Conservation (phyloP, 177 flowering plant species). For the Vitis hybrid region DNA sequence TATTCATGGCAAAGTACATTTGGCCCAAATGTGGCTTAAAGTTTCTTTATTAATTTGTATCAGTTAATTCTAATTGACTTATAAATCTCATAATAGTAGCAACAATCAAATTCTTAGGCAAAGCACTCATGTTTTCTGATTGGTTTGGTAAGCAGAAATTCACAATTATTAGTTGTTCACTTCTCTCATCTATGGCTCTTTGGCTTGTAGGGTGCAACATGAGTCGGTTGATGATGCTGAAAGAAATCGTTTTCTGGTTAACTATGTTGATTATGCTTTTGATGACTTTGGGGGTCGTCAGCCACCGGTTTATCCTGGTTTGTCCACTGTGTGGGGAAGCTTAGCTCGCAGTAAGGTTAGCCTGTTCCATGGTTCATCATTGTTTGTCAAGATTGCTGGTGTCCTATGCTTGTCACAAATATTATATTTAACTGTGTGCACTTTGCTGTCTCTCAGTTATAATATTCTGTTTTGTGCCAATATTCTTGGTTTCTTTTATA, state of each 20-base stretch:
- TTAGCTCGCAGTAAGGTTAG: constrained; percentile 97
- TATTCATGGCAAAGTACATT: too few species aligned
- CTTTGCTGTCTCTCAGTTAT: not conserved
- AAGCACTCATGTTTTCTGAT: too few species aligned
- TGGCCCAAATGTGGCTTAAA: too few species aligned
- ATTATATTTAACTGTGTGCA: not conserved
- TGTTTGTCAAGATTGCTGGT: not conserved
- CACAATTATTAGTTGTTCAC: too few species aligned
- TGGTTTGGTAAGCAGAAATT: too few species aligned
- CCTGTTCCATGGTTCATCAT: not conserved
- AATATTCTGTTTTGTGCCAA: too few species aligned
- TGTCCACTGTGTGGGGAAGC: constrained; percentile 99
- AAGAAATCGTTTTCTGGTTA: constrained; percentile 86
- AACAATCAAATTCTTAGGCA: too few species aligned
- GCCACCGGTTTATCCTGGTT: constrained; percentile 96
- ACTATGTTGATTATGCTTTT: constrained; percentile 95
- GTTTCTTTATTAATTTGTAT: too few species aligned
- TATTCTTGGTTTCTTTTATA: too few species aligned
- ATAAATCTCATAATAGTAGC: too few species aligned
- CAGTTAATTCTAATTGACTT: too few species aligned
- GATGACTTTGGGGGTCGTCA: constrained; percentile 99
- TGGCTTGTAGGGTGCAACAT: constrained; percentile 85
- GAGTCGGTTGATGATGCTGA: constrained; percentile 97
- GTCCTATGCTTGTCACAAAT: not conserved
- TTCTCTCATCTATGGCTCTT: not conserved